Evolutionary conservation across 257 asterid genomes (phyloP), one percentile per base, ranked within the genome.

Genomic region (Solanum ahanhuiri): DNA sequence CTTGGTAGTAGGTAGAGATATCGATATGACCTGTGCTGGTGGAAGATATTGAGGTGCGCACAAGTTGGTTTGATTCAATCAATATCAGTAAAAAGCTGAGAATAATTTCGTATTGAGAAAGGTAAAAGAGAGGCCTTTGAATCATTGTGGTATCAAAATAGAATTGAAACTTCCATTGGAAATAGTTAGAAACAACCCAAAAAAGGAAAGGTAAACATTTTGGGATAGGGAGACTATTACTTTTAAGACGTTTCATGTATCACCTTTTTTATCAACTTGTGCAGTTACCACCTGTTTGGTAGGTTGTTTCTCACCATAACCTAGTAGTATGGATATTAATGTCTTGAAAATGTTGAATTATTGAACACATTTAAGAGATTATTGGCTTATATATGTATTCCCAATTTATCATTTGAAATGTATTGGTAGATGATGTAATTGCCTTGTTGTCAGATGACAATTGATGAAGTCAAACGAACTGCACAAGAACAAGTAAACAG

Each of bases 401-500:
- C 28, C 84, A 17, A 17, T 79, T 79, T 73, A 17, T 79, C 64
- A 25, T 23, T 43, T 45, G 41, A 79, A 79, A 79, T 51, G 69
- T 82, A 60, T 88, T 41, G 66, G 66, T 79, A 45, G 23, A 48
- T 86, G 35, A 84, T 91, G 63, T 81, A 30, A 41, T 45, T 88
- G 35, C 85, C 67, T 83, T 85, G 14, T 71, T 89, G 84, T 33
- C 91, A 96, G 99, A 92, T 92, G 95, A 96, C 98, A 76, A 88
- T 96, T 79, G 98, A 96, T 91, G 99, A 95, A 91, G 98, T 96
- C 88, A 94, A 89, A 92, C 98, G 99, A 84, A 94, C 98, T 72
- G 98, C 99, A 73, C 93, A 96, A 83, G 91, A 92, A 84, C 94
- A 93, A 94, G 95, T 96, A 90, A 95, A 91, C 93, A 93, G 93